Conservation (phyloP, 306 rosid species). For the Glycine soja region DNA sequence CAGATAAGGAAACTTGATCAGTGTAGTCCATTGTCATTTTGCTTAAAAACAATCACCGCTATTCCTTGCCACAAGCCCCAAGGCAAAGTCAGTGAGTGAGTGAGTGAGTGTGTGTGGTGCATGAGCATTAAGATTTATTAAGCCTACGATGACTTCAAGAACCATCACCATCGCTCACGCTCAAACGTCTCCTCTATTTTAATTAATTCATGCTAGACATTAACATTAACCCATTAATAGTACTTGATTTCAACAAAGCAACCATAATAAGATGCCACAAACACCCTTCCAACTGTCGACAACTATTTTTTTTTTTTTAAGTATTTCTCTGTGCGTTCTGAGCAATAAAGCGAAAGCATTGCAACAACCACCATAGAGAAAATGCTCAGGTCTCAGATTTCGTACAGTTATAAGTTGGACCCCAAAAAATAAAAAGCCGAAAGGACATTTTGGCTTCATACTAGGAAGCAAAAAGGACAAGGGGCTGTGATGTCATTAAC, state of each 20-base stretch:
- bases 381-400: too few relatives aligned
- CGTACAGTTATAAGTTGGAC: too few relatives aligned
- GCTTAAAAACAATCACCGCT: conserved; percentile 48
- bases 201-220: neutral
- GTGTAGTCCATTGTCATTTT: conserved; percentile 42
- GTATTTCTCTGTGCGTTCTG: neutral
- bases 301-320: too few relatives aligned
- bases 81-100: neutral
- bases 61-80: conserved; percentile 42
- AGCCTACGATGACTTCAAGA: too few relatives aligned
- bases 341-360: conserved; percentile 7
- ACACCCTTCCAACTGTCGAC: conserved; percentile 33
- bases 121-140: neutral
- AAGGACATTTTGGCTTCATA: too few relatives aligned
- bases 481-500: conserved; percentile 54
- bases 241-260: conserved; percentile 9
- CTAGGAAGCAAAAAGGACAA: conserved; percentile 30
- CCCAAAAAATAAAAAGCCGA: too few relatives aligned
- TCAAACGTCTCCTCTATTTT: neutral
- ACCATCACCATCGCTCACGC: neutral
- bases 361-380: conserved; percentile 40
- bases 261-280: conserved; percentile 4
- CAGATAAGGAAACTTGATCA: conserved; percentile 10
- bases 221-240: neutral
- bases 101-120: neutral